Percentiles rank a stretch among this genome's conserved stretches.
Evolutionary conservation across 495 filamentous ascomycete genomes (phyloP).

Genomic region (Viridothelium virens): DNA sequence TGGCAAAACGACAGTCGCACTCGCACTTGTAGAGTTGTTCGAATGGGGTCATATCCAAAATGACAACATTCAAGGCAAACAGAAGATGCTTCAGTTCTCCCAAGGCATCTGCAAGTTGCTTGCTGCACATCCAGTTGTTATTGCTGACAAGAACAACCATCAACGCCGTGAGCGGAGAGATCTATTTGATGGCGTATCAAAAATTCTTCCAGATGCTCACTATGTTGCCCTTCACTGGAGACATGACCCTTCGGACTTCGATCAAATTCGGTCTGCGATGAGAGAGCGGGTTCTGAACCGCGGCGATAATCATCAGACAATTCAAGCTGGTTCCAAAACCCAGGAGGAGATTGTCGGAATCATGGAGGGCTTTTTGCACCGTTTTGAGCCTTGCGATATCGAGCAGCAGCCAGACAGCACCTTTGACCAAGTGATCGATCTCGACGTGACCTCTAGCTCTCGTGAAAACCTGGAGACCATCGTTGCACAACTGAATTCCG

Average conservation of each 20-base stretch:
- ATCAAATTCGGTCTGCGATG: constrained; percentile 65
- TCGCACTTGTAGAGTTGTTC: constrained; percentile 77
- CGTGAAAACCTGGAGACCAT: constrained; percentile 80
- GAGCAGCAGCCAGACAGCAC: constrained; percentile 57
- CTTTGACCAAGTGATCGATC: constrained; percentile 77
- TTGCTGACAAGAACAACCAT: constrained; percentile 93
- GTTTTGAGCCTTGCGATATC: constrained; percentile 70
- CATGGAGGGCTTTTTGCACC: constrained; percentile 86
- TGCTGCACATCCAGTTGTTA: constrained; percentile 57
- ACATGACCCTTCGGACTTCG: constrained; percentile 57
- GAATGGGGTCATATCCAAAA: constrained; percentile 94
- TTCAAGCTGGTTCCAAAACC: constrained; percentile 67
- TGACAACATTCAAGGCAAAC: constrained; percentile 80
- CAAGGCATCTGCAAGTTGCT: constrained; percentile 55
- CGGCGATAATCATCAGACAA: constrained; percentile 97
- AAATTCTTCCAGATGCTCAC: constrained; percentile 50
- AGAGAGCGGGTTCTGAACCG: constrained; percentile 70
- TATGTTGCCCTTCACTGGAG: constrained; percentile 92
- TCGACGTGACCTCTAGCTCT: constrained; percentile 68
- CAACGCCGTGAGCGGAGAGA: constrained; percentile 78
- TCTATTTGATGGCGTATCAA: constrained; percentile 68
- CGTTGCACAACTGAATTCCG: constrained; percentile 56
- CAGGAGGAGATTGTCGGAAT: constrained; percentile 67
- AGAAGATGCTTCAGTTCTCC: constrained; percentile 65
- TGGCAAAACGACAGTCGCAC: constrained; percentile 87